Evolutionary conservation across 768 basidiomycete species (phyloP).

Genomic region (Phlegmacium glaucopus): DNA sequence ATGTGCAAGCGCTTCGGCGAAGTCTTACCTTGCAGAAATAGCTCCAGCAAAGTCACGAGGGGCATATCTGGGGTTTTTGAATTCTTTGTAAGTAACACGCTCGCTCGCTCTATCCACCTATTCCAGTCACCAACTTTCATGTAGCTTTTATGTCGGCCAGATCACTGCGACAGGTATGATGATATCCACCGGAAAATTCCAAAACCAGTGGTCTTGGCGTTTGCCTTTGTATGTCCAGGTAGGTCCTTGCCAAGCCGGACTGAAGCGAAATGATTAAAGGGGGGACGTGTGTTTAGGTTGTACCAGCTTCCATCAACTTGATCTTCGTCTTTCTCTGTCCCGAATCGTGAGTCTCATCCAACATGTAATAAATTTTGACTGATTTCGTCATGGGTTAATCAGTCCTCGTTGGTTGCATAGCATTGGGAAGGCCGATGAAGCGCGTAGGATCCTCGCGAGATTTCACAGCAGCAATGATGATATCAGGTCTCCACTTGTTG

Average conservation of each 20-base stretch:
- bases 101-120: neutral
- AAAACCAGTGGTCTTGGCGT: constrained; percentile 44
- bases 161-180: constrained; percentile 55
- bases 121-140: no score
- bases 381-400: neutral
- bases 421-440: constrained; percentile 39
- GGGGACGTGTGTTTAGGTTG: constrained; percentile 23
- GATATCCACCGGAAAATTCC: constrained; percentile 43
- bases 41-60: constrained; percentile 46
- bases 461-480: constrained; percentile 46
- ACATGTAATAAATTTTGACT: neutral
- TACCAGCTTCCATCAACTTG: constrained; percentile 46
- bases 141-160: constrained; percentile 50
- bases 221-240: constrained; percentile 50
- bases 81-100: constrained; percentile 41
- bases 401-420: constrained; percentile 55
- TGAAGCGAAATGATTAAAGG: neutral
- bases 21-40: constrained; percentile 50
- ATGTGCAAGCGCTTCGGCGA: constrained; percentile 45
- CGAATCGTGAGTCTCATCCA: constrained; percentile 37
- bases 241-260: neutral
- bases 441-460: constrained; percentile 41
- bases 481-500: constrained; percentile 45
- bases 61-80: constrained; percentile 47
- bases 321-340: constrained; percentile 44